phyloP scores from a whole-genome alignment of 495 filamentous ascomycete species.

The Entonaema liquescens region DNA sequence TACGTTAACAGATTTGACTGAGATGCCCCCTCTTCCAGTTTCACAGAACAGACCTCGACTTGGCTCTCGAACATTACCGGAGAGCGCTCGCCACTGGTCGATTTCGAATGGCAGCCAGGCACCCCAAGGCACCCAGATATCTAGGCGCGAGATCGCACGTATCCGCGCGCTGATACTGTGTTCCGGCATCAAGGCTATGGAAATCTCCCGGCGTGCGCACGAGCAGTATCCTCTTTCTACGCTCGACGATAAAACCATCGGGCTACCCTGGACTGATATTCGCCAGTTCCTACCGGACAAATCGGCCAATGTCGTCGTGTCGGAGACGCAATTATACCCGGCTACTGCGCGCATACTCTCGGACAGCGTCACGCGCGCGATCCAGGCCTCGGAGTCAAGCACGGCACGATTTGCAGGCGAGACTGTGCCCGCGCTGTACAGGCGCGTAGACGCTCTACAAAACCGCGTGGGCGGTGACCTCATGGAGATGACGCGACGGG shows the following conservation, averaged over 20 bases:
- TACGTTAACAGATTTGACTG: conserved; percentile 38
- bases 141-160: conserved; percentile 76
- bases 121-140: conserved; percentile 51
- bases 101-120: conserved; percentile 68
- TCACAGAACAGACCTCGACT: conserved; percentile 17
- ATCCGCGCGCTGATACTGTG: conserved; percentile 77
- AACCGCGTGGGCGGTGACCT: conserved; percentile 50
- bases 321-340: conserved; percentile 70
- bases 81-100: conserved; percentile 68
- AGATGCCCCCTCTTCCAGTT: conserved; percentile 40
- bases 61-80: conserved; percentile 29
- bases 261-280: conserved; percentile 49
- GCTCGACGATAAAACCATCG: conserved; percentile 11
- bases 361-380: conserved; percentile 62
- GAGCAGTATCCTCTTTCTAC: conserved; percentile 46
- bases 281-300: conserved; percentile 44
- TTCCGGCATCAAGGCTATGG: conserved; percentile 84
- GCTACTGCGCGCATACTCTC: conserved; percentile 72
- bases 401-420: conserved; percentile 53
- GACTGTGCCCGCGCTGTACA: conserved; percentile 46
- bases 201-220: conserved; percentile 73
- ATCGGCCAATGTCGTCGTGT: conserved; percentile 56
- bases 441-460: conserved; percentile 50
- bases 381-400: conserved; percentile 62
- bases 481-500: conserved; percentile 66